Evolutionary conservation across 2,329 filamentous ascomycete genomes (phyloP).

Genomic region (Ceratocystis albifundus): DNA sequence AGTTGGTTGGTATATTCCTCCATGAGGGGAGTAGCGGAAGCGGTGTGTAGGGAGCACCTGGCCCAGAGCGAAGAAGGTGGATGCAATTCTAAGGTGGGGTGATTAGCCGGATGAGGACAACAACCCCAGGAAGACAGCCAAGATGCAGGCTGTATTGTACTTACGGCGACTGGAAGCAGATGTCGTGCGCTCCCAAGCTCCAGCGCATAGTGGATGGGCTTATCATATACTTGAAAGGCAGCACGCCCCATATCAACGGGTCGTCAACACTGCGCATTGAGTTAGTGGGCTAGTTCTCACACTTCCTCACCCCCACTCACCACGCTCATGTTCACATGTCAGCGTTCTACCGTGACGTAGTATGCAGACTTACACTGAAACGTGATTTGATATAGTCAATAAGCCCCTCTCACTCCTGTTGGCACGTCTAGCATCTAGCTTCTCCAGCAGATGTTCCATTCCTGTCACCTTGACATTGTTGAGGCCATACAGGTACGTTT

Average conservation of each 20-base stretch:
- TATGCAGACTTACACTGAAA: slow-evolving; percentile 31
- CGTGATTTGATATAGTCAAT: slow-evolving; percentile 53
- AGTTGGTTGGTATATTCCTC: slow-evolving; percentile 82
- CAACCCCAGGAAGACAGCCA: background rate
- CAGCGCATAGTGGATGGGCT: slow-evolving; percentile 69
- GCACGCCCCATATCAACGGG: slow-evolving; percentile 81
- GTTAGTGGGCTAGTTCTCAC: slow-evolving; percentile 4
- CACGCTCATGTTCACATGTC: background rate
- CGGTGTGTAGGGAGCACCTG: slow-evolving; percentile 88
- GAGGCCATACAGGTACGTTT: slow-evolving; percentile 62
- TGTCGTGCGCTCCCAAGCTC: slow-evolving; percentile 85
- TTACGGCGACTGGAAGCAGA: slow-evolving; percentile 82
- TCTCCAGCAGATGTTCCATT: slow-evolving; percentile 58
- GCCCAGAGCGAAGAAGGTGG: slow-evolving; percentile 75
- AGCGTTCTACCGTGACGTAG: background rate
- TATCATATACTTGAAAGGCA: slow-evolving; percentile 63
- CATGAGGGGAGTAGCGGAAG: slow-evolving; percentile 60
- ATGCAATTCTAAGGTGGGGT: slow-evolving; percentile 42
- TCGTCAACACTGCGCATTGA: slow-evolving; percentile 63
- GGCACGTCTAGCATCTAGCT: slow-evolving; percentile 61
- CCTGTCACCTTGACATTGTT: slow-evolving; percentile 68
- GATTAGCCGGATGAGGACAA: background rate
- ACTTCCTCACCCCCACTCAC: background rate
- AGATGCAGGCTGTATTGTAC: slow-evolving; percentile 23
- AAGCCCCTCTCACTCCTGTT: slow-evolving; percentile 60